Percentiles rank a stretch among this genome's conserved stretches.
These are phyloP conservation scores for Discostella pseudostelligera DNA, from an alignment of 108 stramenopile species.

Conservation along the genomic window DNA sequence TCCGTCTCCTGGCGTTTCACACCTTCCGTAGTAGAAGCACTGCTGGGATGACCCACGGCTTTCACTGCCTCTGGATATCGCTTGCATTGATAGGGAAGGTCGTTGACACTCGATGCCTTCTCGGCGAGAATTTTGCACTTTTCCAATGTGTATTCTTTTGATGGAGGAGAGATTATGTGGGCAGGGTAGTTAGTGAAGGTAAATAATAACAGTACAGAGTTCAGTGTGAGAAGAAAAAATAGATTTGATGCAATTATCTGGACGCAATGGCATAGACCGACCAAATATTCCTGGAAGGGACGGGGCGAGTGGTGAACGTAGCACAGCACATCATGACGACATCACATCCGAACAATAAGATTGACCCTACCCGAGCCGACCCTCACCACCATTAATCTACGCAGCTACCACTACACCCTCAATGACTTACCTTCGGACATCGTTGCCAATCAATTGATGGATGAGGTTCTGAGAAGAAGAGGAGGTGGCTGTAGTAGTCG, in stretches of 20 bases:
- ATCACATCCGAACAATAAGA: neutral
- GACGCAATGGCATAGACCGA: too few relatives aligned
- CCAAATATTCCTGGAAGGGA: too few relatives aligned
- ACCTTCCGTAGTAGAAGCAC: too few relatives aligned
- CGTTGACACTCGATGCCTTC: conserved; percentile 27
- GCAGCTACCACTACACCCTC: too few relatives aligned
- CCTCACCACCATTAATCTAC: neutral
- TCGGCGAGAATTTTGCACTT: conserved; percentile 49
- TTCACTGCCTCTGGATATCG: conserved; percentile 38
- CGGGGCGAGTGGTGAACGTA: too few relatives aligned
- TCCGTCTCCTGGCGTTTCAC: conserved; percentile 24
- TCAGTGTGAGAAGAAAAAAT: neutral
- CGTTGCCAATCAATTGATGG: too few relatives aligned
- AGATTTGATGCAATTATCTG: too few relatives aligned
- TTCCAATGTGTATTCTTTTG: conserved; percentile 39
- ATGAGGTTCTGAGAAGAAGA: too few relatives aligned
- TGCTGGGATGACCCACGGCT: conserved; percentile 13
- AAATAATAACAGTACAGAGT: neutral
- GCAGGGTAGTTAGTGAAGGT: neutral
- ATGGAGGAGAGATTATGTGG: neutral
- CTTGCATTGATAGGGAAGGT: conserved; percentile 41
- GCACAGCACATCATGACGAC: too few relatives aligned
- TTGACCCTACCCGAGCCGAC: neutral
- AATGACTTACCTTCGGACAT: too few relatives aligned
- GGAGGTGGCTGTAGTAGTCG: too few relatives aligned